phyloP scores from a whole-genome alignment of 2,329 filamentous ascomycete genomes.

The Aspergillus fumigatiaffinis region DNA sequence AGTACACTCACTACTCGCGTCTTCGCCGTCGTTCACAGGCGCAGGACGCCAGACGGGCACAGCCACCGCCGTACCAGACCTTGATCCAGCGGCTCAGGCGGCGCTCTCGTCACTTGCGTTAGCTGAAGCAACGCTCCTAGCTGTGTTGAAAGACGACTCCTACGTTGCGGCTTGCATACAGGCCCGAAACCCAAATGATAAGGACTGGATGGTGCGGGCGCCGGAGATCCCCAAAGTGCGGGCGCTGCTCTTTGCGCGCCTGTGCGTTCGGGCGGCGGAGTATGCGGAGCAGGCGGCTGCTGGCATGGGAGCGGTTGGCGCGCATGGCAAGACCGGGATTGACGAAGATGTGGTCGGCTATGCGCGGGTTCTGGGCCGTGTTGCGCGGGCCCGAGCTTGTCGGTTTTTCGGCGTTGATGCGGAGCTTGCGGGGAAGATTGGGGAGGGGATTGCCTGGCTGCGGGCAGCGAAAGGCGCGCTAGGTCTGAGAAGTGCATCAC shows the following conservation, averaged over 20 bases:
- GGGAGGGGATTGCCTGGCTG: conserved; percentile 83
- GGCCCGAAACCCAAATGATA: conserved; percentile 74
- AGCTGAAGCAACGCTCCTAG: conserved; percentile 84
- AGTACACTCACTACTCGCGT: conserved; percentile 68
- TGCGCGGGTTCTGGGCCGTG: conserved; percentile 67
- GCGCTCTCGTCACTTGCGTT: conserved; percentile 58
- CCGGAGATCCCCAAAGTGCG: conserved; percentile 85
- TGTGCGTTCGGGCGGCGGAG: conserved; percentile 84
- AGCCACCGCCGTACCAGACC: conserved; percentile 38
- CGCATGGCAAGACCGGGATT: conserved; percentile 38
- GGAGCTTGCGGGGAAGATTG: conserved; percentile 75
- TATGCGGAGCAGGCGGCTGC: conserved; percentile 71
- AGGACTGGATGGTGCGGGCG: conserved; percentile 94
- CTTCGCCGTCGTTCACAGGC: conserved; percentile 46
- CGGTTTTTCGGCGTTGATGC: conserved; percentile 88
- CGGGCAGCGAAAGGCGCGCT: conserved; percentile 71
- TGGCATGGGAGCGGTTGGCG: conserved; percentile 41
- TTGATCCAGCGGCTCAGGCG: conserved; percentile 41
- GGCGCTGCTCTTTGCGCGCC: conserved; percentile 77
- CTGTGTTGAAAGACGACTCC: conserved; percentile 89
- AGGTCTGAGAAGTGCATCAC: conserved; percentile 53
- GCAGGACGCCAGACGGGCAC: conserved; percentile 20
- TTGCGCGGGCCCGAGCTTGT: conserved; percentile 78
- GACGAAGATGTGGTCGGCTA: conserved; percentile 68
- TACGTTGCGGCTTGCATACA: conserved; percentile 81